Evolutionary conservation across 306 rosid genomes (phyloP), one percentile per base, ranked within the genome.

Genomic region (Pyrus bretschneideri): DNA sequence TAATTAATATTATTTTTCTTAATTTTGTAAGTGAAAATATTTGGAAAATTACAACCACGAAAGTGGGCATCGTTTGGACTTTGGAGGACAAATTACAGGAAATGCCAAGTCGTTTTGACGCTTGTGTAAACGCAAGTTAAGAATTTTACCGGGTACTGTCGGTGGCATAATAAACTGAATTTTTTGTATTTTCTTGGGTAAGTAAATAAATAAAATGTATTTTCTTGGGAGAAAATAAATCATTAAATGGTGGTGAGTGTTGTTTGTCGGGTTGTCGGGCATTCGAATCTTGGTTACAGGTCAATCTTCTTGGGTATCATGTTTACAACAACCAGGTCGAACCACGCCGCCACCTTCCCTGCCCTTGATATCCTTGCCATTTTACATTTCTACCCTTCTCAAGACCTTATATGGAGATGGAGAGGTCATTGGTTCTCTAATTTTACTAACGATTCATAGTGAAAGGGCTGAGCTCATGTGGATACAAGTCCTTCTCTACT

Each of bases 181-280:
- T 15, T 5, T 15, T 51, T 51, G 45, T 9, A 9, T 42, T 51
- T 51, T 18, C 19, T 51, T 51, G 55, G 62, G 62, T n/a, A 21
- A 1, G 22, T 58, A 58, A n/a, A 49, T 49, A 49, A 51, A 51
- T 60, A 69, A 73, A 33, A 44, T 19, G 35, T 17, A 57, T 30
- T 25, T 25, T 80, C 25, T 27, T 23, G 18, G n/a, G n/a, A 6
- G 38, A 42, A 78, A 61, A 42, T 44, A 70, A 60, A 68, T 69
- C 27, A 83, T 5, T 33, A 49, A 77, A 80, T 70, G 81, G 74
- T 17, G 18, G 77, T 8, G 83, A 78, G 82, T 75, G 77, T 30
- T 3, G 58, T 49, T 76, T 85, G 92, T 84, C 87, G 82, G 78
- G 69, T 83, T 87, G 92, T 91, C 91, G 83, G 86, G 84, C 69